phyloP scores from a whole-genome alignment of 306 rosid genomes.

The Glycyrrhiza uralensis region DNA sequence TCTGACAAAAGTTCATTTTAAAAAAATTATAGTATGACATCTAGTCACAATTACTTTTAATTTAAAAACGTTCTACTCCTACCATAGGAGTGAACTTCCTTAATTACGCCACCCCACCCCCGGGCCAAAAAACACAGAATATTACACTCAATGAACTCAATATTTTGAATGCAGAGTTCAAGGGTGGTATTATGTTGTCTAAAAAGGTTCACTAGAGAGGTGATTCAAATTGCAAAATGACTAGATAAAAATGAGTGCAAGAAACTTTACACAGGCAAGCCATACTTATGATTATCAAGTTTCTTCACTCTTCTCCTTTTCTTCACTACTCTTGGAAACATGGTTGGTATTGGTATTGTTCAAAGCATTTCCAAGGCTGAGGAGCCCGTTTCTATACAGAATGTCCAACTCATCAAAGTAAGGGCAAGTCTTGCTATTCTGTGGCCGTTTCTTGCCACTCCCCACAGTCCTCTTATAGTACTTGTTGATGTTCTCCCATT shows the following conservation, averaged over 20 bases:
- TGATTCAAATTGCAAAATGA: neutral
- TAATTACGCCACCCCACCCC: too few species aligned
- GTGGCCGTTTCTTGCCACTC: constrained; percentile 50
- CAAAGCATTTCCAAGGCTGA: constrained; percentile 39
- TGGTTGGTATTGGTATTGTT: constrained; percentile 26
- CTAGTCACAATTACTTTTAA: neutral
- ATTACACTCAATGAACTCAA: too few species aligned
- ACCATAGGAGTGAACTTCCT: too few species aligned
- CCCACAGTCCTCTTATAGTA: constrained; percentile 56
- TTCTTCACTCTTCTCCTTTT: constrained; percentile 26
- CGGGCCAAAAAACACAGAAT: too few species aligned
- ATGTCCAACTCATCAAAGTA: constrained; percentile 64
- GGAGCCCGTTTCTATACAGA: constrained; percentile 48
- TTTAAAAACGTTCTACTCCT: too few species aligned
- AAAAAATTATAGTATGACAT: neutral
- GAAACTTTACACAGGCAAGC: neutral
- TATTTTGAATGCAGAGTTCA: too few species aligned
- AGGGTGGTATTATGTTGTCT: neutral
- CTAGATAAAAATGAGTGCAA: constrained; percentile 2
- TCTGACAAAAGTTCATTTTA: neutral
- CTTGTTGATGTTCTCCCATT: constrained; percentile 89
- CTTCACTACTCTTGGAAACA: constrained; percentile 37
- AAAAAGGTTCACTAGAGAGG: neutral
- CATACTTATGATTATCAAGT: neutral
- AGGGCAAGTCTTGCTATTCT: constrained; percentile 52